Evolutionary conservation across 2,329 filamentous ascomycete species (phyloP), one percentile per base, ranked within the genome.

Genomic region (Epichloe scottii): DNA sequence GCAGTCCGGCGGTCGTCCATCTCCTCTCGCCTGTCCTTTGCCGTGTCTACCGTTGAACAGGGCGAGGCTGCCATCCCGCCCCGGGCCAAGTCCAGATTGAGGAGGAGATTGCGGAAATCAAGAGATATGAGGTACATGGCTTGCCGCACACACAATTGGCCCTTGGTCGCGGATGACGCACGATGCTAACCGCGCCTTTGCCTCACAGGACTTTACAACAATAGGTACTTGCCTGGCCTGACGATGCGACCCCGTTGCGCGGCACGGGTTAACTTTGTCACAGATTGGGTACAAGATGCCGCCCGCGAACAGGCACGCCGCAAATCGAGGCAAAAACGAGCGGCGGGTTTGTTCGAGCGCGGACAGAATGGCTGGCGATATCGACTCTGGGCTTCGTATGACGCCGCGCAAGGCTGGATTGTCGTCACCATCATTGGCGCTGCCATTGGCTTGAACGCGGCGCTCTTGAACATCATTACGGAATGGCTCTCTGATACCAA

Each of bases 401-500:
- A 97, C 68, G 93, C 93, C 11, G 93, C 89, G 2, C 93, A 98
- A 69, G 91, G 89, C 21, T 98, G 93, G 93, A 90, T 98, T 53
- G 93, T 98, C 46, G 86, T 98, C 51, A 97, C 88, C 21, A 75
- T 98, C 55, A 91, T 98, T 51, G 87, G 93, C 34, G 81, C 82
- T n/a, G 86, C 87, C 21, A 97, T 98, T 64, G 93, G 93, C 1
- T 64, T 97, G 55, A 97, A 95, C 63, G 91, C 93, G 15, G 93
- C 89, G 0, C 82, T 95, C 53, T 71, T 98, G 54, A 97, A 95
- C 64, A 97, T 98, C 58, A 80, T 94, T 42, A 97, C 91, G 10
- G 93, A 98, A 69, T 98, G 93, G 91, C 73, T 98, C 55, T 86
- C 88, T 37, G 93, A 98, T 69, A 84, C 96, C 65, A 98, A 97